phyloP scores from a whole-genome alignment of 306 rosid genomes.

The Quercus aquifolioides region DNA sequence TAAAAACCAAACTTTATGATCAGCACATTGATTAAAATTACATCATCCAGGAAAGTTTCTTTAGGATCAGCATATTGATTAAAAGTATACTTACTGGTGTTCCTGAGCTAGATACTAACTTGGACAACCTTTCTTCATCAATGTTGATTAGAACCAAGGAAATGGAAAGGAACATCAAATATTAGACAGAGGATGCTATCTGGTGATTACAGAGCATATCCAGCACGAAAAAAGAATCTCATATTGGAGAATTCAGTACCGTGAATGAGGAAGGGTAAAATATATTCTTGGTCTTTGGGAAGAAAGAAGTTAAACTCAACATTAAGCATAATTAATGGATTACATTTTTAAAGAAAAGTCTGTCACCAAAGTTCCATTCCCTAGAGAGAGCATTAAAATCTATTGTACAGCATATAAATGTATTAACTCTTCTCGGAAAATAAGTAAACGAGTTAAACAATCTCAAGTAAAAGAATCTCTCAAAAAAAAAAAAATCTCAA shows the following conservation, averaged over 20 bases:
- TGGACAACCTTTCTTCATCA: slow-evolving; percentile 58
- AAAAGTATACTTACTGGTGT: slow-evolving; percentile 44
- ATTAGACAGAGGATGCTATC: not conserved
- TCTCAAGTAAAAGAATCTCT: too few relatives aligned
- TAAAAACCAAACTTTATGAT: not conserved
- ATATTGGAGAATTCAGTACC: slow-evolving; percentile 87
- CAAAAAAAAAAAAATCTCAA: too few relatives aligned
- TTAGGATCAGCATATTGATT: not conserved
- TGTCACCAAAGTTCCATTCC: not conserved
- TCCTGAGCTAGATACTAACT: slow-evolving; percentile 73
- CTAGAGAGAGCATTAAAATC: not conserved
- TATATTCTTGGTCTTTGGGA: slow-evolving; percentile 64
- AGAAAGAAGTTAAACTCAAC: slow-evolving; percentile 8
- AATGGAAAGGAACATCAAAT: slow-evolving; percentile 1
- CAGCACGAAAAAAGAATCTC: slow-evolving; percentile 88
- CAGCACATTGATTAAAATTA: not conserved
- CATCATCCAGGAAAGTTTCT: not conserved
- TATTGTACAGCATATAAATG: too few relatives aligned
- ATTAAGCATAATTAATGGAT: not conserved
- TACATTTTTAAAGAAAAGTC: not conserved
- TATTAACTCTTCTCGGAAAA: too few relatives aligned
- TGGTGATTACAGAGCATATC: slow-evolving; percentile 90
- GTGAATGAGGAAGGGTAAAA: slow-evolving; percentile 92
- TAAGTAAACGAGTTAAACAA: too few relatives aligned
- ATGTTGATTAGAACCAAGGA: slow-evolving; percentile 11